Evolutionary conservation across 2,329 filamentous ascomycete species (phyloP).

Genomic region (Akanthomyces dipterigenus): DNA sequence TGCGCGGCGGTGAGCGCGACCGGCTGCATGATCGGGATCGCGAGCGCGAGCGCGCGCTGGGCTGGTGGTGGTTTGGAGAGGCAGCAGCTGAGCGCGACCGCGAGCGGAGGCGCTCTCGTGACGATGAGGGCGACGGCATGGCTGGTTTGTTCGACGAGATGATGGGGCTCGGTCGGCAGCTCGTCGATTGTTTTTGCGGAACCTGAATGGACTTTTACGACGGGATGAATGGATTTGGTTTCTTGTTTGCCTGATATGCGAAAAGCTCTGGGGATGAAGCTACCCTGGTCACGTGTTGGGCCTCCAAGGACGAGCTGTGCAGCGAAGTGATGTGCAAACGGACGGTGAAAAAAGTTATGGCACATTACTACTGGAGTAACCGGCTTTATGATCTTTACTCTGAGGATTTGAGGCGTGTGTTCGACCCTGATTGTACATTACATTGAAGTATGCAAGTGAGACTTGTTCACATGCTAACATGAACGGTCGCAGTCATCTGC

Average conservation of each 20-base stretch:
- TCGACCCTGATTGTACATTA: too few species aligned
- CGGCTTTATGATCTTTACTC: too few species aligned
- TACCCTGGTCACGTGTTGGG: slow-evolving; percentile 11
- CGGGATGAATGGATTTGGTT: background rate
- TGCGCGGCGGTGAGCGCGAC: slow-evolving; percentile 5
- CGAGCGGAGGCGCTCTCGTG: slow-evolving; percentile 27
- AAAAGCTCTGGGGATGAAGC: slow-evolving; percentile 4
- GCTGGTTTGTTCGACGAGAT: background rate
- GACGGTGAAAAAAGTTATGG: slow-evolving; percentile 28
- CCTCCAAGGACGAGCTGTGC: background rate
- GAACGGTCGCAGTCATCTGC: too few species aligned
- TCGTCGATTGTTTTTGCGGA: background rate
- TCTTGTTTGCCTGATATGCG: background rate
- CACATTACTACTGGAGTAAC: background rate
- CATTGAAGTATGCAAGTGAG: too few species aligned
- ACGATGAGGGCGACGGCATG: slow-evolving; percentile 19
- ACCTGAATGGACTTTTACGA: background rate
- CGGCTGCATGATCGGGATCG: slow-evolving; percentile 22
- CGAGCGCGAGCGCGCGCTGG: slow-evolving; percentile 14
- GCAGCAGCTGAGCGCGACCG: slow-evolving; percentile 24
- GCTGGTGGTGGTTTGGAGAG: background rate
- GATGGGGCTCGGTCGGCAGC: background rate
- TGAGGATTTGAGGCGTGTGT: background rate
- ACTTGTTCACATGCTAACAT: too few species aligned
- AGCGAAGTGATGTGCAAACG: background rate